A percentile compares a stretch with the other conserved stretches of the same genome.
Evolutionary conservation across 2,329 filamentous ascomycete species (phyloP).

Genomic region (Phaeoacremonium minimum): DNA sequence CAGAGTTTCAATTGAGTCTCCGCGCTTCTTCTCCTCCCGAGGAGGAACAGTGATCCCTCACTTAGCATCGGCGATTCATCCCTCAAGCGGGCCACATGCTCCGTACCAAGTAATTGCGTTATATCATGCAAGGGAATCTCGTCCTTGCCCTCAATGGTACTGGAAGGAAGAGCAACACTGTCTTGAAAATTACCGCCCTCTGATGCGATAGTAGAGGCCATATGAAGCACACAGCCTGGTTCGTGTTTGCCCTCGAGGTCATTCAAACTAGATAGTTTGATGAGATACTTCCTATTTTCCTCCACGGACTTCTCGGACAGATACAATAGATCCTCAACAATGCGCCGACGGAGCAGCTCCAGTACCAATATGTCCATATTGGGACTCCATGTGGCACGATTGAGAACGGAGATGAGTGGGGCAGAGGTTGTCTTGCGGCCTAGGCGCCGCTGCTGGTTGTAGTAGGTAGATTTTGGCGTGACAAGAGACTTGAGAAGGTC

Average conservation of each 20-base stretch:
- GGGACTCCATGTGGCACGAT: slow-evolving; percentile 35
- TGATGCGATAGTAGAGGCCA: too few species aligned
- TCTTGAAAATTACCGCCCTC: too few species aligned
- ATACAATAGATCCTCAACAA: slow-evolving; percentile 40
- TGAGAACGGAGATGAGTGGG: slow-evolving; percentile 3
- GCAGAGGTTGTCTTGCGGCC: slow-evolving; percentile 8
- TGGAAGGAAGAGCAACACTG: too few species aligned
- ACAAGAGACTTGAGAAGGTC: slow-evolving; percentile 23
- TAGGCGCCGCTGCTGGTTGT: slow-evolving; percentile 9
- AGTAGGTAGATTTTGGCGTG: slow-evolving; percentile 7
- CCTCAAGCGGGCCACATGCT: slow-evolving; percentile 35
- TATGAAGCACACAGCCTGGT: too few species aligned
- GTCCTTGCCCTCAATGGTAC: slow-evolving; percentile 23
- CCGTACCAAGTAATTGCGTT: slow-evolving; percentile 41
- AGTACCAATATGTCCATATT: slow-evolving; percentile 55
- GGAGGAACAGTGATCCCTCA: slow-evolving; percentile 34
- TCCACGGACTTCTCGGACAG: slow-evolving; percentile 23
- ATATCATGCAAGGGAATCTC: slow-evolving; percentile 51
- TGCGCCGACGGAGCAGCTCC: slow-evolving; percentile 40
- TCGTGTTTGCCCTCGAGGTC: too few species aligned
- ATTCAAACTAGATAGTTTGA: too few species aligned
- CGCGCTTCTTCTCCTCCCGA: slow-evolving; percentile 35
- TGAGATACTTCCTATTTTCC: slow-evolving; percentile 31
- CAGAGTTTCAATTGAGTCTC: slow-evolving; percentile 48
- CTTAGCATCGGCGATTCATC: slow-evolving; percentile 25